Base-by-base conservation (phyloP, 2,329 filamentous ascomycete species). In the Meredithiella fracta region DNA sequence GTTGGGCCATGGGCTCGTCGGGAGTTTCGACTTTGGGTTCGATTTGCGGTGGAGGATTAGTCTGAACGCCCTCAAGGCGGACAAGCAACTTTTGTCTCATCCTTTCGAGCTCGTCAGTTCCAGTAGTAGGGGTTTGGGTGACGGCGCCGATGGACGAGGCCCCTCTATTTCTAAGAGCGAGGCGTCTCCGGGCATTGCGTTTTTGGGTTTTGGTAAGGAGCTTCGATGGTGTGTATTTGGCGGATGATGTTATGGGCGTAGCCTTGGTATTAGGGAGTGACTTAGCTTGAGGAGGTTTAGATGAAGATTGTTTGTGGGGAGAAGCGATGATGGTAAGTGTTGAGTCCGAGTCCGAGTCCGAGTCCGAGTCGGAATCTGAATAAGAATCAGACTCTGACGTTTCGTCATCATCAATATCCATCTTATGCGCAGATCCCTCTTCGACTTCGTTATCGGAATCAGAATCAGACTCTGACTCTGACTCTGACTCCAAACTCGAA, bases 11-110 rank as follows among this genome's bases (percentile, higher is more conserved):
- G 5, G 44, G 23, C 29, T 34, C 5, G 5, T 49, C 44, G 3
- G 3, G 70, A 26, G 70, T 67, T 15, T 69, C 66, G 3, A 26
- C 20, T 58, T 42, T 26, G 59, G 56, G 2, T 62, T 58, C 2
- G 55, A 26, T 25, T 57, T 50, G 29, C 8, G 3, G 8, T 44
- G 58, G 47, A n/a, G 37, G 17, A 26, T 58, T 11, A 64, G 59
- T 6, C 11, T n/a, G n/a, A 56, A 54, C 5, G 57, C 14, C 22
- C n/a, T 17, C 38, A 47, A 37, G 50, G 4, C 51, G 29, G 17
- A 11, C 47, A 26, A 15, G 25, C 34, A 38, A 54, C 22, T 26
- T 8, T 23, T 25, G 23, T 23, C 44, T 23, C 22, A 23, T 9
- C 22, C n/a, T 54, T 17, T 54, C 44, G 26, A 47, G 25, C n/a